phyloP scores from a whole-genome alignment of 2,329 filamentous ascomycete species.

The Macrophomina tecta region DNA sequence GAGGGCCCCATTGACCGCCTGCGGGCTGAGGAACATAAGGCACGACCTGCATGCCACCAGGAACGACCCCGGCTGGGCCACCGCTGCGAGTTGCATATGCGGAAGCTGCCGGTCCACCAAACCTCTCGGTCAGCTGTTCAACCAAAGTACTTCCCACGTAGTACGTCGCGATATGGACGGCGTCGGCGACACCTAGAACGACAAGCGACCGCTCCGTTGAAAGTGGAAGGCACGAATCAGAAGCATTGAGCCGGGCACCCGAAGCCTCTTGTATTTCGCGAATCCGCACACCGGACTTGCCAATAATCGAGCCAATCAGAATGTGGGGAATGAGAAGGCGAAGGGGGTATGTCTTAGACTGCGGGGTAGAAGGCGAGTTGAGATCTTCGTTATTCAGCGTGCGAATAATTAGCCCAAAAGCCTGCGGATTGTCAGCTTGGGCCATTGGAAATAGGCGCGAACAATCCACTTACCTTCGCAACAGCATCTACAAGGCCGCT shows the following conservation, averaged over 20 bases:
- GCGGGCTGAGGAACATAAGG: constrained; percentile 94
- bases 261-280: constrained; percentile 98
- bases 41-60: constrained; percentile 98
- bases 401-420: constrained; percentile 96
- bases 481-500: constrained; percentile 96
- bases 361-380: constrained; percentile 82
- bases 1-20: constrained; percentile 88
- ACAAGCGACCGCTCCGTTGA: constrained; percentile 98
- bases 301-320: constrained; percentile 97
- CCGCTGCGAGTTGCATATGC: constrained; percentile 96
- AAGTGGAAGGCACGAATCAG: constrained; percentile 89
- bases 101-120: constrained; percentile 94
- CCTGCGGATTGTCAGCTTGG: constrained; percentile 57
- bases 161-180: constrained; percentile 98
- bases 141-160: constrained; percentile 98
- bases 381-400: constrained; percentile 97
- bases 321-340: constrained; percentile 95
- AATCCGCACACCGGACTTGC: constrained; percentile 93
- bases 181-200: constrained; percentile 95
- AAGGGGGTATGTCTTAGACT: constrained; percentile 96
- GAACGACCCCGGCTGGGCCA: constrained; percentile 89
- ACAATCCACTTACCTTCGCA: constrained; percentile 74
- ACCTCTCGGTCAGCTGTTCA: constrained; percentile 95
- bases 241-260: constrained; percentile 93
- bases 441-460: constrained; percentile 37